Percentiles rank a stretch among this genome's conserved stretches.
Conservation (phyloP, 1,284 basidiomycete species). For the Heterobasidion occidentale region DNA sequence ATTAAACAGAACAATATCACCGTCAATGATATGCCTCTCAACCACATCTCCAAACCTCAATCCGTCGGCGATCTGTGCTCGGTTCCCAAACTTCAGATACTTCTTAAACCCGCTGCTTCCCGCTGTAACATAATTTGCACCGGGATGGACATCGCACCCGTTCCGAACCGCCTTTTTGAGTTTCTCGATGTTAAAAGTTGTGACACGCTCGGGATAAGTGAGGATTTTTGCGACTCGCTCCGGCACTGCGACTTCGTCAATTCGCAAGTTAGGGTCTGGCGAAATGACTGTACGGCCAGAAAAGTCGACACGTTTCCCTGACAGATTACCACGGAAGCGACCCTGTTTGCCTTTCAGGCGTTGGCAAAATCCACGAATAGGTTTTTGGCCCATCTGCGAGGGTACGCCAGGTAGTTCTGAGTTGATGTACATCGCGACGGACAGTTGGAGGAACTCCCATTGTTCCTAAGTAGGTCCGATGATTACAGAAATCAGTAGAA, state of each 20-base stretch:
- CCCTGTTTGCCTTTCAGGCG: slow-evolving; percentile 99
- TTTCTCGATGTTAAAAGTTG: slow-evolving; percentile 81
- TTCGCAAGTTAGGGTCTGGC: slow-evolving; percentile 95
- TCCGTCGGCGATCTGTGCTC: slow-evolving; percentile 68
- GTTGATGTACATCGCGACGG: slow-evolving; percentile 98
- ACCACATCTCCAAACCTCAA: slow-evolving; percentile 83
- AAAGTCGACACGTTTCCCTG: slow-evolving; percentile 99
- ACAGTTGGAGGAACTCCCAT: slow-evolving; percentile 96
- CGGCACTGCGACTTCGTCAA: slow-evolving; percentile 97
- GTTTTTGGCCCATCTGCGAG: slow-evolving; percentile 79
- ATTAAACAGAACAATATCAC: slow-evolving; percentile 97
- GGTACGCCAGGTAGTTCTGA: slow-evolving; percentile 94
- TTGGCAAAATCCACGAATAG: slow-evolving; percentile 96
- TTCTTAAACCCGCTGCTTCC: slow-evolving; percentile 80
- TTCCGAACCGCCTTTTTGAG: slow-evolving; percentile 81
- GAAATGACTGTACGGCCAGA: slow-evolving; percentile 98
- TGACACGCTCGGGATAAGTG: slow-evolving; percentile 96
- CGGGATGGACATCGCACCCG: slow-evolving; percentile 89
- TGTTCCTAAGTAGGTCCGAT: slow-evolving; percentile 58
- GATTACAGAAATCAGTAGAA: slow-evolving; percentile 1
- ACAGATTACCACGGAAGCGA: slow-evolving; percentile 96
- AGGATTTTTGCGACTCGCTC: slow-evolving; percentile 94
- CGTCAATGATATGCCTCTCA: slow-evolving; percentile 92
- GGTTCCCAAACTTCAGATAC: slow-evolving; percentile 77
- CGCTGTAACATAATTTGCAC: slow-evolving; percentile 89